phyloP scores from a whole-genome alignment of 768 basidiomycete species.

The Boletus rex-veris region DNA sequence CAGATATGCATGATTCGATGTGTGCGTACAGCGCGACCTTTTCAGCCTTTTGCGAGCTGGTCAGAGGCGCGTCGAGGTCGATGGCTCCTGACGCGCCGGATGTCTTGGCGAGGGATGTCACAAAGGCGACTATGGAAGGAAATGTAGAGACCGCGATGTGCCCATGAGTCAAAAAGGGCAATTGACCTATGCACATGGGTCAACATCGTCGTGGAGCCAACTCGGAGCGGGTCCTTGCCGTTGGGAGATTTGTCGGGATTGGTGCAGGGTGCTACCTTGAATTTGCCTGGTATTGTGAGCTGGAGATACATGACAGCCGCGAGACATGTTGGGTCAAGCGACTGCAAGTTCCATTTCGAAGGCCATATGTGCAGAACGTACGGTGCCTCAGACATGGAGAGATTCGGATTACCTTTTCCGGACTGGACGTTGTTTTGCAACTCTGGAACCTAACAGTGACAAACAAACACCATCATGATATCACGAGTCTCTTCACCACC shows the following conservation, averaged over 20 bases:
- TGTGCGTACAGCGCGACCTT: constrained; percentile 63
- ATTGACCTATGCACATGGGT: constrained; percentile 48
- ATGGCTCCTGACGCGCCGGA: constrained; percentile 26
- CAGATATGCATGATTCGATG: constrained; percentile 61
- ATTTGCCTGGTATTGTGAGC: constrained; percentile 63
- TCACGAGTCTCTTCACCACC: no score
- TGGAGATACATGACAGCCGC: constrained; percentile 68
- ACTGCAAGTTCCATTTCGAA: constrained; percentile 57
- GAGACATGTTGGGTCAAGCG: constrained; percentile 63
- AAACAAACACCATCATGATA: constrained; percentile 1
- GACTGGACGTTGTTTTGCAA: constrained; percentile 1
- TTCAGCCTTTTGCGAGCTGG: constrained; percentile 47
- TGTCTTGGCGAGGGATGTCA: constrained; percentile 45
- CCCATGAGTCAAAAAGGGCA: constrained; percentile 68
- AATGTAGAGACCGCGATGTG: constrained; percentile 48
- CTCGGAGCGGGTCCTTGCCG: constrained; percentile 41
- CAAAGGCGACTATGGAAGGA: constrained; percentile 62
- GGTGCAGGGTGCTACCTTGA: constrained; percentile 55
- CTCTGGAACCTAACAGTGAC: constrained; percentile 15
- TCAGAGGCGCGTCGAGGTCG: constrained; percentile 50
- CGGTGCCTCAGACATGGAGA: constrained; percentile 18
- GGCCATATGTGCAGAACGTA: constrained; percentile 66
- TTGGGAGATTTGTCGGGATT: constrained; percentile 72
- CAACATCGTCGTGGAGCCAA: not conserved
- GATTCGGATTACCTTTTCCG: not conserved